Conservation (phyloP, 2,329 filamentous ascomycete species). For the Aaosphaeria pasadenensis region DNA sequence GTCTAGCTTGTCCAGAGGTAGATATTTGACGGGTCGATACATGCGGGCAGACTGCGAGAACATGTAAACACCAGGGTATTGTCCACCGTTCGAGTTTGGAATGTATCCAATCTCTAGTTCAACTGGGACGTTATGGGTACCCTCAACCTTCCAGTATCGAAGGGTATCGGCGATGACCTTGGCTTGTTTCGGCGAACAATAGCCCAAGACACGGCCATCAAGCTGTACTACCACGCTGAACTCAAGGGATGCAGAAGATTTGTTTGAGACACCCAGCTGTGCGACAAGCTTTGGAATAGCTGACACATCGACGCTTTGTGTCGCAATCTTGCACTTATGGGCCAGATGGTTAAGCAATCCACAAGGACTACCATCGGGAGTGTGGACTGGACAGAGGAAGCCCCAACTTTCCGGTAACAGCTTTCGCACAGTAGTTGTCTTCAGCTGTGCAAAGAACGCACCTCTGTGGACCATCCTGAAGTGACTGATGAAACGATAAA, state of each 20-base stretch:
- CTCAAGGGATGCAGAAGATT: constrained; percentile 73
- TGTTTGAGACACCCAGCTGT: constrained; percentile 74
- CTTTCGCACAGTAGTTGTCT: constrained; percentile 95
- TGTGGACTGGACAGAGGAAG: constrained; percentile 95
- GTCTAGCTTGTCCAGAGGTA: constrained; percentile 81
- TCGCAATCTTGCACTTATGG: constrained; percentile 91
- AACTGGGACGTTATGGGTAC: constrained; percentile 72
- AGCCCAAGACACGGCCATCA: constrained; percentile 86
- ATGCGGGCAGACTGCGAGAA: constrained; percentile 80
- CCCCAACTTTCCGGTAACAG: constrained; percentile 96
- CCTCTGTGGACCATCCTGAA: constrained; percentile 99
- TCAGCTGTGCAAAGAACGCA: constrained; percentile 96
- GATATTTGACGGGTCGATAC: constrained; percentile 88
- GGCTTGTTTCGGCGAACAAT: constrained; percentile 82
- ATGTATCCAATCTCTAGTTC: constrained; percentile 91
- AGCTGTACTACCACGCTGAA: constrained; percentile 88
- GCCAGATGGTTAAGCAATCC: constrained; percentile 92
- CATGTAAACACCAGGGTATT: constrained; percentile 95
- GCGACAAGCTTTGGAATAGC: constrained; percentile 70
- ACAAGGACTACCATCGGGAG: constrained; percentile 92
- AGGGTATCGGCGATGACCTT: constrained; percentile 80
- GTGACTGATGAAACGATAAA: constrained; percentile 96
- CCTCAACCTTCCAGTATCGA: constrained; percentile 93
- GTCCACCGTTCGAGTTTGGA: constrained; percentile 82
- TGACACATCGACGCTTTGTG: constrained; percentile 69